Evolutionary conservation across 441 rosid species (phyloP).

Genomic region (Populus trichocarpa): DNA sequence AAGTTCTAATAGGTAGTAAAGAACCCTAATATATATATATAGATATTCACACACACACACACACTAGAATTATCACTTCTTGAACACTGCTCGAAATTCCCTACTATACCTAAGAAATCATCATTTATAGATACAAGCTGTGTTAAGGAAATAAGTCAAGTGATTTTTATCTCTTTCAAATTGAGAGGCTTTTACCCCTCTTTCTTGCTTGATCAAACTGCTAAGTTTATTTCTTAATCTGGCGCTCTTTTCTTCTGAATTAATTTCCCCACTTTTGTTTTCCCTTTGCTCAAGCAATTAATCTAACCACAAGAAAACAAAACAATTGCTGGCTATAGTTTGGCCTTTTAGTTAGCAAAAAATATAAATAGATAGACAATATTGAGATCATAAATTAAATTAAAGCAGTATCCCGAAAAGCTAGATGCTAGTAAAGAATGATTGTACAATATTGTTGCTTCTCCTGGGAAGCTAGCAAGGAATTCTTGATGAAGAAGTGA

Average conservation of each 20-base stretch:
- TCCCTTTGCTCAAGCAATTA: neutral
- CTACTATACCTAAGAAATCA: neutral
- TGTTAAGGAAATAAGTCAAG: neutral
- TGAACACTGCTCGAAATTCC: neutral
- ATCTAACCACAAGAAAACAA: neutral
- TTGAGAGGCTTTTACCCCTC: neutral
- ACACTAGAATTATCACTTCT: neutral
- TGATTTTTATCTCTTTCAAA: neutral
- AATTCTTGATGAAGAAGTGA: constrained; percentile 4
- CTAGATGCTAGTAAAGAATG: neutral
- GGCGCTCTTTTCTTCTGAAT: neutral
- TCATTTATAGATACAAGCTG: neutral
- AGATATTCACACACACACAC: neutral
- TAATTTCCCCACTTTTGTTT: neutral
- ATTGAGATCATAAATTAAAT: neutral
- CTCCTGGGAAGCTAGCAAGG: constrained; percentile 13
- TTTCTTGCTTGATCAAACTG: neutral
- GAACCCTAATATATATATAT: neutral
- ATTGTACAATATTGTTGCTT: neutral
- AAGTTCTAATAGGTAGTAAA: neutral
- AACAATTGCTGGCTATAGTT: neutral
- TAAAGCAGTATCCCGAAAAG: neutral
- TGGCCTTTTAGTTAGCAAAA: neutral
- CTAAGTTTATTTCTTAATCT: neutral
- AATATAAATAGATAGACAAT: neutral